Conservation (phyloP, 306 rosid genomes). For the Sicyos edulis region DNA sequence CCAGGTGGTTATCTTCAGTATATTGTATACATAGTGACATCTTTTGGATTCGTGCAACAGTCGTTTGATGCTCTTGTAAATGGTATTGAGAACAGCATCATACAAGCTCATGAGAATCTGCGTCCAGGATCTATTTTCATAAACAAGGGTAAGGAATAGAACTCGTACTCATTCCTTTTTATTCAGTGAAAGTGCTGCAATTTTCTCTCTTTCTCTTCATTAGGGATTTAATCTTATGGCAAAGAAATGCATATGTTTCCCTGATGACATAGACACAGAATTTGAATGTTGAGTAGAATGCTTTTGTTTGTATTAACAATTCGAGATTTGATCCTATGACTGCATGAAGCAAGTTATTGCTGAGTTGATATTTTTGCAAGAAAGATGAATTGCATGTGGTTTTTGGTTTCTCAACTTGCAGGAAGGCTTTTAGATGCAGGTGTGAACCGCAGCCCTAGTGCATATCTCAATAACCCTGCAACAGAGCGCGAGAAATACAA, state of each 20-base stretch:
- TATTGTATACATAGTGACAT: conserved; percentile 68
- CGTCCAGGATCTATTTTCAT: conserved; percentile 67
- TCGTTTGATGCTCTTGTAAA: conserved; percentile 81
- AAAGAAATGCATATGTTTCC: not conserved
- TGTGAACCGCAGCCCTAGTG: conserved; percentile 87
- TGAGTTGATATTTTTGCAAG: not conserved
- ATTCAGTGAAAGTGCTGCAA: not conserved
- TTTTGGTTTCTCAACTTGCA: conserved; percentile 35
- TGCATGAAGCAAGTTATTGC: conserved; percentile 8
- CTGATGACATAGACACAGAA: not conserved
- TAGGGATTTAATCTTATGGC: conserved; percentile 4
- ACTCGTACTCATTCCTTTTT: not conserved
- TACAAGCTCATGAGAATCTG: conserved; percentile 83
- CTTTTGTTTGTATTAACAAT: conserved; percentile 6
- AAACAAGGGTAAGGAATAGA: conserved; percentile 51
- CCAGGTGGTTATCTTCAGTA: conserved; percentile 99
- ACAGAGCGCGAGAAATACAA: conserved; percentile 60
- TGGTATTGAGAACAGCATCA: conserved; percentile 81
- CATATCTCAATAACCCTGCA: conserved; percentile 78
- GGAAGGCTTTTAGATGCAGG: conserved; percentile 85
- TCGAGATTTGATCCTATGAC: not conserved
- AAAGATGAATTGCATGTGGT: conserved; percentile 9
- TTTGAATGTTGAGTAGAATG: not conserved
- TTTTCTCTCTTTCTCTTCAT: conserved; percentile 15
- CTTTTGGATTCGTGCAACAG: conserved; percentile 85